Percentiles rank a stretch among this genome's conserved stretches.
phyloP scores from a whole-genome alignment of 2,329 filamentous ascomycete genomes.

The Aspergillus fijiensis region DNA sequence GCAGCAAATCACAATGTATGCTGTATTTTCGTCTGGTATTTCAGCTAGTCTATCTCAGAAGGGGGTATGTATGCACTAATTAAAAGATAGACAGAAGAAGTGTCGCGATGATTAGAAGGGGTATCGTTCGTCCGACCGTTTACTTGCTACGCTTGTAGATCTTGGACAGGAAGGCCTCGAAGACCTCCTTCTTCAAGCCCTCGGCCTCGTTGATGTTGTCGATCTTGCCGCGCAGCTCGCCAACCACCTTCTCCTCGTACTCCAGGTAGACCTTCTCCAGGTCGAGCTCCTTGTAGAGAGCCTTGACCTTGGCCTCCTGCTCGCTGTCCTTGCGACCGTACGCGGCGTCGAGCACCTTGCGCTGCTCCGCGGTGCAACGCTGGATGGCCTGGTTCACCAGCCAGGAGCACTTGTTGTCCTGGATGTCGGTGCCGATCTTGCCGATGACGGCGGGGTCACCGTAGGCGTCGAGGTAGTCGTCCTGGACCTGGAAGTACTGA shows the following conservation, averaged over 20 bases:
- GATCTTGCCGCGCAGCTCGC: slow-evolving; percentile 75
- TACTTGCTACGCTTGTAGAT: slow-evolving; percentile 99
- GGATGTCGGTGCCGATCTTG: slow-evolving; percentile 98
- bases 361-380: slow-evolving; percentile 78
- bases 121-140: slow-evolving; percentile 22
- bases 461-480: slow-evolving; percentile 98
- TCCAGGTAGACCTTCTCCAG: slow-evolving; percentile 80
- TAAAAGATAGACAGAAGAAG: slow-evolving; percentile 1
- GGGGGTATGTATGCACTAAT: slow-evolving; percentile 5
- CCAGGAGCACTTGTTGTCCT: slow-evolving; percentile 99
- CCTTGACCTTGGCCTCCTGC: slow-evolving; percentile 83
- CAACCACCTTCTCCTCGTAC: slow-evolving; percentile 84
- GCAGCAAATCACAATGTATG: neutral
- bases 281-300: slow-evolving; percentile 80
- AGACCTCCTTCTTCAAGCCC: slow-evolving; percentile 86
- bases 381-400: slow-evolving; percentile 90
- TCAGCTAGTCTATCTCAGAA: slow-evolving; percentile 9
- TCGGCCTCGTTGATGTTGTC: slow-evolving; percentile 76
- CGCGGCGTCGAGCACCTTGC: slow-evolving; percentile 82
- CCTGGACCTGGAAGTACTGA: slow-evolving; percentile 99
- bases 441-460: slow-evolving; percentile 89
- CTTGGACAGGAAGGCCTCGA: slow-evolving; percentile 87
- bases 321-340: slow-evolving; percentile 88
- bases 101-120: neutral
- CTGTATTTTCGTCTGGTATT: neutral